Evolutionary conservation across 2,329 filamentous ascomycete genomes (phyloP).

Genomic region (Aspergillus ochraceoroseus): DNA sequence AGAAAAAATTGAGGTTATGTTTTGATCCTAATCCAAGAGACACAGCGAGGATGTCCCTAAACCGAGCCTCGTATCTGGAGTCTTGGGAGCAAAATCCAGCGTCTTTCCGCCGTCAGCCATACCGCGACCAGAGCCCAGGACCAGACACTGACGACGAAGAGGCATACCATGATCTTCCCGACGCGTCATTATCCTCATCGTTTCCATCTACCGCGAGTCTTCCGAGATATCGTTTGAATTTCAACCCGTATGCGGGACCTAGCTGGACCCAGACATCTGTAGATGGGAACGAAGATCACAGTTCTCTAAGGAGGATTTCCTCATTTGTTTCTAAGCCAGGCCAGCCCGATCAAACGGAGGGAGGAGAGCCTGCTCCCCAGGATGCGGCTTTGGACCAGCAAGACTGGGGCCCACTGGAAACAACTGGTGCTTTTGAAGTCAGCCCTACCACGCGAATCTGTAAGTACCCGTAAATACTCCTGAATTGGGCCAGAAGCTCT

Average conservation of each 20-base stretch:
- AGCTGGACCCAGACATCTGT: conserved; percentile 33
- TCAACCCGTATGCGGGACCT: conserved; percentile 41
- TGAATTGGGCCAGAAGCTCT: neutral
- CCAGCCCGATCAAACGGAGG: conserved; percentile 17
- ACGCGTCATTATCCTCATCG: conserved; percentile 31
- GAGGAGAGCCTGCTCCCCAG: conserved; percentile 9
- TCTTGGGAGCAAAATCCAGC: conserved; percentile 39
- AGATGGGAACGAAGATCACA: conserved; percentile 28
- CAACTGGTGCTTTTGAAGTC: conserved; percentile 51
- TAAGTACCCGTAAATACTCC: conserved; percentile 30
- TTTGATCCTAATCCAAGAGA: no score
- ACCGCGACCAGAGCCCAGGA: conserved; percentile 19
- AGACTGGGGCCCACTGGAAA: conserved; percentile 23
- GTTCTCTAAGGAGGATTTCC: conserved; percentile 21
- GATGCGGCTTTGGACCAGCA: conserved; percentile 17
- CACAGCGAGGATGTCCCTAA: conserved; percentile 39
- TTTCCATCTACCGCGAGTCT: conserved; percentile 33
- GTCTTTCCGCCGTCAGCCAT: conserved; percentile 24
- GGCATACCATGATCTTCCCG: conserved; percentile 30
- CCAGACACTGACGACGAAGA: conserved; percentile 25
- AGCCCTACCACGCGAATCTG: conserved; percentile 50
- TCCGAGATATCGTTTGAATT: conserved; percentile 35
- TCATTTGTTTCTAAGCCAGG: conserved; percentile 22
- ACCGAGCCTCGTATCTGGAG: conserved; percentile 43
- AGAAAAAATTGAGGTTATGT: no score